phyloP scores from a whole-genome alignment of 441 rosid species.

The Erodium moschatum region DNA sequence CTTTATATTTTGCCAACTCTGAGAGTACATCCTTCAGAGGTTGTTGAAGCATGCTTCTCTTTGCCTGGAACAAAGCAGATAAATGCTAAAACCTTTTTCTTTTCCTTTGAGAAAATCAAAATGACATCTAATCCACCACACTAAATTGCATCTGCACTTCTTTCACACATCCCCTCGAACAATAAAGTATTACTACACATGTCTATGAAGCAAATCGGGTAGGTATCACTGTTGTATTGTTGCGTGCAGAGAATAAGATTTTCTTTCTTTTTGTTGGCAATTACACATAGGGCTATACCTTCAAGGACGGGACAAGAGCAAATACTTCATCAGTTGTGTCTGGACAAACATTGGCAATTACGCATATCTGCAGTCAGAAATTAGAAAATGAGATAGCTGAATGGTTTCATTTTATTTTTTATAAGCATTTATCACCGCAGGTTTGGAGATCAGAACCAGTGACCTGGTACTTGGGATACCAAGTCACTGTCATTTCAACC shows the following conservation, averaged over 20 bases:
- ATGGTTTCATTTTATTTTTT: background rate
- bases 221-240: too few species aligned
- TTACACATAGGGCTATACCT: constrained; percentile 34
- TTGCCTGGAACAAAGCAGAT: constrained; percentile 33
- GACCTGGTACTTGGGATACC: background rate
- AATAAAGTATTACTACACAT: too few species aligned
- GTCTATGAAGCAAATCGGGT: too few species aligned
- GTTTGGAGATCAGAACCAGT: background rate
- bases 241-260: too few species aligned
- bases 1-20: constrained; percentile 38
- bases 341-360: constrained; percentile 56
- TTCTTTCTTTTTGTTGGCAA: background rate
- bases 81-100: background rate
- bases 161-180: too few species aligned
- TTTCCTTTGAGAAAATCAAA: background rate
- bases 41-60: constrained; percentile 30
- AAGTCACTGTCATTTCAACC: background rate
- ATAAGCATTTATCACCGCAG: background rate
- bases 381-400: constrained; percentile 14
- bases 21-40: constrained; percentile 43
- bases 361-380: constrained; percentile 43
- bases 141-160: background rate
- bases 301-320: constrained; percentile 62
- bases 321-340: constrained; percentile 62
- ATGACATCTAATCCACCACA: constrained; percentile 10